Evolutionary conservation across 1,139 yeast species (phyloP), one percentile per base, ranked within the genome.

Genomic region (Scheffersomyces titani): DNA sequence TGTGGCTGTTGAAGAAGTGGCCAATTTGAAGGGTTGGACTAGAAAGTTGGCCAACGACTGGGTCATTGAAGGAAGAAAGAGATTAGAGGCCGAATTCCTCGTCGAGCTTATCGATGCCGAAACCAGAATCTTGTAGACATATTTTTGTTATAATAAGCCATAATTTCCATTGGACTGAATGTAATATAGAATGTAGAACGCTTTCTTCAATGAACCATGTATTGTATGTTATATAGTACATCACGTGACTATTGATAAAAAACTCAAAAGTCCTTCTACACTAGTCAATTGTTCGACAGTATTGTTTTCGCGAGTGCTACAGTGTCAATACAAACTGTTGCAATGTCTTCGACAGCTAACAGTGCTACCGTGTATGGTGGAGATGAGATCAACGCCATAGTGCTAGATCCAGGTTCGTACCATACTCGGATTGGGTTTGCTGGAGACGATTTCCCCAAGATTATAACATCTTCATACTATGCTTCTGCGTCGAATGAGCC

Each of bases 1-100:
- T 69, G 83, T 85, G 61, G 99, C 99, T 6, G 96, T 94, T 45
- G 97, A 92, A 69, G 98, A 93, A 74, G 96, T 90, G 55, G 89
- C 97, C 61, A 83, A 86, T 63, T 83, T 96, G 72, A 90, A 90
- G 74, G 99, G 99, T 47, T 92, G 97, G 97, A 85, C 97, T 50
- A 88, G 96, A 81, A 85, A 84, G 68, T 82, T 94, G 65, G 96
- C 98, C 49, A 86, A 87, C 64, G 98, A 92, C 72, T 94, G 98
- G 98, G 85, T 96, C 48, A 75, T 78, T 50, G 96, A 91, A 71
- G 93, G 96, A 52, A 87, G 98, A 80, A 89, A 87, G 78, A 87
- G 97, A 71, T 81, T 92, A 64, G 98, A 93, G 76, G 85, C 90
- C 52, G 96, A 92, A 74, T 89, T 92, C 66, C 79, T 93, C 69